These are phyloP conservation scores for Microbotryum intermedium DNA, from an alignment of 1,284 basidiomycete genomes.

Conservation along the genomic window DNA sequence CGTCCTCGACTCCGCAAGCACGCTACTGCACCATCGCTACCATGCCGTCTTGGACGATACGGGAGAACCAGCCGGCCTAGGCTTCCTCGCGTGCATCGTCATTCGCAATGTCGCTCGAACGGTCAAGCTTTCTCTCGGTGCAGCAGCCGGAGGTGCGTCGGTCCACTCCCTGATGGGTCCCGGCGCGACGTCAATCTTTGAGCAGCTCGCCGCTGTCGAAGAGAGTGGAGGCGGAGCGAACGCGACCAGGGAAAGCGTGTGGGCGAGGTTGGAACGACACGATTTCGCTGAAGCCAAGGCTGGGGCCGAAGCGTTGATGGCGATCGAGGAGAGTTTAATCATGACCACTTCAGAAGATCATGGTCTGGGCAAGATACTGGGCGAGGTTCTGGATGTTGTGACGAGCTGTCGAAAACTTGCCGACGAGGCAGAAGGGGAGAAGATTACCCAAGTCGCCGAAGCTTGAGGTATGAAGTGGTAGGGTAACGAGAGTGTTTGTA, in stretches of 20 bases:
- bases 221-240: slow-evolving; percentile 15
- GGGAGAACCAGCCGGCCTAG: slow-evolving; percentile 3
- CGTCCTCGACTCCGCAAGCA: slow-evolving; percentile 4
- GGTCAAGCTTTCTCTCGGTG: slow-evolving; percentile 18
- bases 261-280: slow-evolving; percentile 17
- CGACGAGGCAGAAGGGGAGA: background rate
- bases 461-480: background rate
- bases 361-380: slow-evolving; percentile 22
- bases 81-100: slow-evolving; percentile 26
- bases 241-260: slow-evolving; percentile 8
- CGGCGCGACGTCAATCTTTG: slow-evolving; percentile 24
- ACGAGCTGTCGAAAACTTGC: slow-evolving; percentile 2
- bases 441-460: background rate
- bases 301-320: slow-evolving; percentile 12
- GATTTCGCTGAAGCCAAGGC: slow-evolving; percentile 10
- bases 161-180: slow-evolving; percentile 12
- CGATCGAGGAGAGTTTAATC: slow-evolving; percentile 7
- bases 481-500: no score
- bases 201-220: slow-evolving; percentile 11
- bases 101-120: slow-evolving; percentile 26
- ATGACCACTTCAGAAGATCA: slow-evolving; percentile 18
- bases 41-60: slow-evolving; percentile 16
- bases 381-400: slow-evolving; percentile 13
- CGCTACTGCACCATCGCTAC: slow-evolving; percentile 14
- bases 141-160: slow-evolving; percentile 3